phyloP scores from a whole-genome alignment of 2,329 filamentous ascomycete genomes.

The Alternaria infectoria region DNA sequence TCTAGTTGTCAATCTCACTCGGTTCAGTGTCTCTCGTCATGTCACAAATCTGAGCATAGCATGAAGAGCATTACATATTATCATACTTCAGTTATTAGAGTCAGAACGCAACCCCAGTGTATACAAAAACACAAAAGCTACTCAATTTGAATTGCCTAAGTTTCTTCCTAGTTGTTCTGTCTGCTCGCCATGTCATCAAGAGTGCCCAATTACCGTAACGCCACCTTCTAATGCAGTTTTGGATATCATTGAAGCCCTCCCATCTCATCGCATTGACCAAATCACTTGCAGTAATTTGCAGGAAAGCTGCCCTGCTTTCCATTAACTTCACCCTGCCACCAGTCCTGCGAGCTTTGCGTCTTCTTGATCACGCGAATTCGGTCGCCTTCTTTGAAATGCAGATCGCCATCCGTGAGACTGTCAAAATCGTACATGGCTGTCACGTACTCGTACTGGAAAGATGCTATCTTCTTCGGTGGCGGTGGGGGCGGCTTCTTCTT shows the following conservation, averaged over 20 bases:
- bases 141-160: not conserved
- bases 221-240: conserved; percentile 33
- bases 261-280: not conserved
- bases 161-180: not conserved
- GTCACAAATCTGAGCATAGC: too few species aligned
- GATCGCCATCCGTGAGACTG: conserved; percentile 72
- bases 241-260: conserved; percentile 18
- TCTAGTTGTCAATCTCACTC: not conserved
- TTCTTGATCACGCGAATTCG: conserved; percentile 78
- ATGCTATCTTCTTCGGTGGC: conserved; percentile 64
- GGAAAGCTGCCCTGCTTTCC: conserved; percentile 76
- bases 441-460: conserved; percentile 63
- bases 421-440: conserved; percentile 78
- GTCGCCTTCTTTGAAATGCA: conserved; percentile 79
- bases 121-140: not conserved
- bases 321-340: conserved; percentile 82
- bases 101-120: not conserved
- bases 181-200: not conserved
- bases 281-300: conserved; percentile 75
- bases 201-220: conserved; percentile 5
- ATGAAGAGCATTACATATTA: not conserved
- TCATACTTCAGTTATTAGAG: not conserved
- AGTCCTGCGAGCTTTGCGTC: conserved; percentile 81
- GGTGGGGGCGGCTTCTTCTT: conserved; percentile 81
- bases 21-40: not conserved